These are phyloP conservation scores for Kodamaea neixiangensis DNA, from an alignment of 805 yeast genomes.

Conservation along the genomic window DNA sequence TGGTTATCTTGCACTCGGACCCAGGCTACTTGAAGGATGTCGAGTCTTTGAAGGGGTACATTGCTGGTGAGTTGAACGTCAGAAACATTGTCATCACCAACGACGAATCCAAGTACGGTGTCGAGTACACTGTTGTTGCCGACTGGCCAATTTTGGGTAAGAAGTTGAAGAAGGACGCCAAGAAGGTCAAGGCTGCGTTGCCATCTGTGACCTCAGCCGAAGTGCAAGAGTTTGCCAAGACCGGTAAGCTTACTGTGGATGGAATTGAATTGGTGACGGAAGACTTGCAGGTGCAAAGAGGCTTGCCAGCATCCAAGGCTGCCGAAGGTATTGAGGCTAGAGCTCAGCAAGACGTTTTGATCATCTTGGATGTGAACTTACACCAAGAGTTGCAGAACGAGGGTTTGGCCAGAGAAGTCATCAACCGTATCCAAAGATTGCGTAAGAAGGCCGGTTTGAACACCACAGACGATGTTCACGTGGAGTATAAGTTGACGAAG, in stretches of 20 bases:
- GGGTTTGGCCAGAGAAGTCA: conserved; percentile 94
- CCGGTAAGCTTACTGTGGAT: conserved; percentile 80
- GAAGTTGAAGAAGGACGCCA: conserved; percentile 91
- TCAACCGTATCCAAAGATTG: conserved; percentile 95
- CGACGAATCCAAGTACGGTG: conserved; percentile 90
- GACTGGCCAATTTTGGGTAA: conserved; percentile 99
- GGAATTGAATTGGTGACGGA: conserved; percentile 86
- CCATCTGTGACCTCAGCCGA: conserved; percentile 80
- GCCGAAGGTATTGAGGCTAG: conserved; percentile 80
- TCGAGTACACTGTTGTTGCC: conserved; percentile 90
- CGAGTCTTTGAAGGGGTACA: conserved; percentile 72
- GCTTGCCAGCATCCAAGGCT: conserved; percentile 68
- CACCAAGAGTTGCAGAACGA: conserved; percentile 89
- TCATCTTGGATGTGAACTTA: conserved; percentile 83
- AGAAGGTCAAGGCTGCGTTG: conserved; percentile 90
- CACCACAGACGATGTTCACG: conserved; percentile 92
- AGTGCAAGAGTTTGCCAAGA: conserved; percentile 69
- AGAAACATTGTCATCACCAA: conserved; percentile 84
- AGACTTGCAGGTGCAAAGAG: conserved; percentile 88
- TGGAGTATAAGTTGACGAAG: conserved; percentile 69
- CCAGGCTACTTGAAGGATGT: conserved; percentile 72
- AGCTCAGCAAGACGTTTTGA: conserved; percentile 85
- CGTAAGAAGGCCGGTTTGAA: conserved; percentile 95
- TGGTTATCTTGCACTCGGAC: conserved; percentile 85
- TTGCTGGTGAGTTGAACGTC: conserved; percentile 88